Percentiles rank a stretch among this genome's conserved stretches.
Evolutionary conservation across 2,329 filamentous ascomycete species (phyloP).

Genomic region (Aspergillus unguis): DNA sequence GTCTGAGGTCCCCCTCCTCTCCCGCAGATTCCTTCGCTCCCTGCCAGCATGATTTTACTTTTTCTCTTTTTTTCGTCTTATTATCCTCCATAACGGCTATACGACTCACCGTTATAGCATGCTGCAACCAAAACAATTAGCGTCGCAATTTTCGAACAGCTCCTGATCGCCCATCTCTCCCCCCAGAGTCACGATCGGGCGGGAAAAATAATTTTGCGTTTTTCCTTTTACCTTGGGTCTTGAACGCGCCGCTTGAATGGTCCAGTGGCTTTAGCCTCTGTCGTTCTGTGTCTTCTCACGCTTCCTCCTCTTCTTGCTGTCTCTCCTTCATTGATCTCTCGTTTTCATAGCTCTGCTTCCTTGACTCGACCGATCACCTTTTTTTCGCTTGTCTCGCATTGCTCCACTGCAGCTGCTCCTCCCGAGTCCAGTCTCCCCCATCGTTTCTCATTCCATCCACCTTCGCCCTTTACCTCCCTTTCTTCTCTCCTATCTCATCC

Average conservation of each 20-base stretch:
- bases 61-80: slow-evolving; percentile 1
- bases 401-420: neutral
- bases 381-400: slow-evolving; percentile 4
- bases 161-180: slow-evolving; percentile 2
- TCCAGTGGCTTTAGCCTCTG: slow-evolving; percentile 12
- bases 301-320: slow-evolving; percentile 5
- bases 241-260: slow-evolving; percentile 14
- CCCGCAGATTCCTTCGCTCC: neutral
- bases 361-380: slow-evolving; percentile 5
- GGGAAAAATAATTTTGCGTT: slow-evolving; percentile 16
- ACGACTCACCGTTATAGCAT: slow-evolving; percentile 1
- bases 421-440: neutral
- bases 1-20: neutral
- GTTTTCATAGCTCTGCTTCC: neutral
- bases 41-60: neutral
- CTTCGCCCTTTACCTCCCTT: slow-evolving; percentile 3
- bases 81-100: slow-evolving; percentile 6
- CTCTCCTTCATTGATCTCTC: slow-evolving; percentile 2
- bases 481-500: slow-evolving; percentile 12
- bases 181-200: slow-evolving; percentile 10
- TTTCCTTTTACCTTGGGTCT: slow-evolving; percentile 14
- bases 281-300: slow-evolving; percentile 5
- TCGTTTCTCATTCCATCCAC: slow-evolving; percentile 1
- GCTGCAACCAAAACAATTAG: neutral
- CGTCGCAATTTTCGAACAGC: neutral